Base-by-base conservation (phyloP, 2,329 filamentous ascomycete genomes). In the Xylaria multiplex region DNA sequence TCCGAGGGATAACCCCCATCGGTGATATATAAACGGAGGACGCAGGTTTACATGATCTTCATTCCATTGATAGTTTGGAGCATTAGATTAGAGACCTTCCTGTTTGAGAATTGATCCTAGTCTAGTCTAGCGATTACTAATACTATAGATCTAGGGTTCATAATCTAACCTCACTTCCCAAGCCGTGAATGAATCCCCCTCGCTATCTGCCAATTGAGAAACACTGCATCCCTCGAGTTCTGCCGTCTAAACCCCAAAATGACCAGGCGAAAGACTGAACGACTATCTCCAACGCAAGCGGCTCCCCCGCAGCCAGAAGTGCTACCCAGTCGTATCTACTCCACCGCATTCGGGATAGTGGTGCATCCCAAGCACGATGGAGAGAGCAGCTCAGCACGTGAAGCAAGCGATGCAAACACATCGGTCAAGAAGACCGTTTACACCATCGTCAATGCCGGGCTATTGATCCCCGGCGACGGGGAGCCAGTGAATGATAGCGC, bases 381-480 rank as follows among this genome's bases (percentile, higher is more conserved):
- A 27, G 43, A 70, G 55, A 53, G 50, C 43, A 19, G 22, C 46
- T 24, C 6, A 43, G 16, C 16, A 19, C 22, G 22, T 6, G 11
- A 56, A 9, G 40, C 19, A 1, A 43, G 62, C 30, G 59, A 64
- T 27, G 54, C 13, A 8, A 14, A 40, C 6, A 19, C 56, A 43
- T 30, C 35, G 0, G 24, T 59, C 22, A 77, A 74, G 48, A 78
- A 78, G 57, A 71, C 64, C n/a, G 40, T 62, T 1, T 77, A 74
- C 69, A 78, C 74, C 40, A 75, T 81, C 68, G 73, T 81, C 66
- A 75, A 71, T 42, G 69, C 79, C 9, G 64, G 68, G 2, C 65
- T 79, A 0, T 70, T 81, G 0, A 81, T 81, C 58, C 80, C 79
- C 14, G 79, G 80, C 52, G 76, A 77, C 61, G 79, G 79, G 43